Percentiles rank a stretch among this genome's conserved stretches.
These are phyloP conservation scores for Avicennia marina DNA, from an alignment of 257 asterid genomes.

Conservation along the genomic window DNA sequence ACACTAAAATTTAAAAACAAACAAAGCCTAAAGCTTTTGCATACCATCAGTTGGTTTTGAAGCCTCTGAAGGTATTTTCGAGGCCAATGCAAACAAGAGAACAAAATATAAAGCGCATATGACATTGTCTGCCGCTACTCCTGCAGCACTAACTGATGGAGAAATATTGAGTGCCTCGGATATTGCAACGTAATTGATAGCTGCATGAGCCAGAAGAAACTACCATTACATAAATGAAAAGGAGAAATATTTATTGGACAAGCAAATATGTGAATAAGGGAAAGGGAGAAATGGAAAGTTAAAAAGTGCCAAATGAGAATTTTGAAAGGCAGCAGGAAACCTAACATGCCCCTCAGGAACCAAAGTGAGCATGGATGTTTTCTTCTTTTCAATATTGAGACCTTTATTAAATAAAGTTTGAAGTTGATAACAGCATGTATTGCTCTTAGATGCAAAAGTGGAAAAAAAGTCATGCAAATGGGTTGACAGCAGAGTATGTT, in stretches of 20 bases:
- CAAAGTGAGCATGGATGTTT: neutral
- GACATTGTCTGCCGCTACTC: constrained; percentile 91
- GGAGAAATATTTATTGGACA: neutral
- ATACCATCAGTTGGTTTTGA: constrained; percentile 36
- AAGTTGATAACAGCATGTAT: neutral
- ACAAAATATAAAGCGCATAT: constrained; percentile 68
- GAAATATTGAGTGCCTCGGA: constrained; percentile 70
- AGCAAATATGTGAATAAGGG: no score
- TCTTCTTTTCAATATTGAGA: neutral
- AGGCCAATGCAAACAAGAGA: constrained; percentile 61
- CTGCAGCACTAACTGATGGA: constrained; percentile 77
- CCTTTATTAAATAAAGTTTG: neutral
- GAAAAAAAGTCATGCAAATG: no score
- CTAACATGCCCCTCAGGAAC: neutral
- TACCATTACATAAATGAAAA: constrained; percentile 9
- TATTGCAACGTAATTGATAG: constrained; percentile 80
- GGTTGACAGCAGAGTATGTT: no score
- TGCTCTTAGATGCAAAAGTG: no score
- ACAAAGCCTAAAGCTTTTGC: no score
- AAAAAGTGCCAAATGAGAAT: neutral
- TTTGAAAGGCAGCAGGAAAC: neutral
- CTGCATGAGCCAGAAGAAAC: constrained; percentile 39
- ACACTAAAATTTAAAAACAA: no score
- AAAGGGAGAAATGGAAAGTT: no score
- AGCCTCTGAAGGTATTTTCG: constrained; percentile 69